Percentiles rank a stretch among this genome's conserved stretches.
Evolutionary conservation across 768 basidiomycete species (phyloP).

Genomic region (Floccularia luteovirens): DNA sequence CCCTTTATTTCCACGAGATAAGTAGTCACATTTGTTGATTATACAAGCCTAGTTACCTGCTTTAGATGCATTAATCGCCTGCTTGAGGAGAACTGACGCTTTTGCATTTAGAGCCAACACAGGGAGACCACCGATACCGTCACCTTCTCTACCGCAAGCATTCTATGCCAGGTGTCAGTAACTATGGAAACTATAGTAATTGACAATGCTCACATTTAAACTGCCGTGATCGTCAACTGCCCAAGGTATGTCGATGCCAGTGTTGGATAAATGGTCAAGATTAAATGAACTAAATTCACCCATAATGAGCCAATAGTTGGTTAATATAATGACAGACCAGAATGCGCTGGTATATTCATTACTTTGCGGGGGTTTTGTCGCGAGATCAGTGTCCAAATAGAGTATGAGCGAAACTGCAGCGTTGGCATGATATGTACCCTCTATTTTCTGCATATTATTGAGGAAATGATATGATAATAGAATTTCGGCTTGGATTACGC

Average conservation of each 20-base stretch:
- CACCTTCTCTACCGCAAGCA: conserved; percentile 18
- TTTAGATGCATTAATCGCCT: conserved; percentile 5
- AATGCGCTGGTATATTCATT: conserved; percentile 23
- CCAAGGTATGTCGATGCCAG: conserved; percentile 27
- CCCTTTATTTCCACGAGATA: conserved; percentile 5
- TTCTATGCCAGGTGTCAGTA: conserved; percentile 8
- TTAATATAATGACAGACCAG: conserved; percentile 28
- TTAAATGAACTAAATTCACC: conserved; percentile 33
- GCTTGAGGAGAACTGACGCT: conserved; percentile 16
- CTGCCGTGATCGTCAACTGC: conserved; percentile 16
- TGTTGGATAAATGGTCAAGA: conserved; percentile 28
- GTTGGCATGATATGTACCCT: conserved; percentile 42
- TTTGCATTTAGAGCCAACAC: conserved; percentile 18
- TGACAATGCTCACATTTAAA: conserved; percentile 7
- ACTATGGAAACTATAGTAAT: background rate
- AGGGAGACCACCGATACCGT: conserved; percentile 16
- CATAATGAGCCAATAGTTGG: conserved; percentile 37
- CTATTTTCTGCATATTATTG: conserved; percentile 31
- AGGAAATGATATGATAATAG: conserved; percentile 49
- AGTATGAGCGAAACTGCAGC: conserved; percentile 36
- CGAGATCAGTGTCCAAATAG: conserved; percentile 20
- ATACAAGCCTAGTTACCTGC: background rate
- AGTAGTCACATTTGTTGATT: background rate
- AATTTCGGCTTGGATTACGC: conserved; percentile 42
- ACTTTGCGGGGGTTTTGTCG: background rate